These are phyloP conservation scores for Asterochloris erici DNA, from an alignment of 139 green algal genomes.

Conservation along the genomic window DNA sequence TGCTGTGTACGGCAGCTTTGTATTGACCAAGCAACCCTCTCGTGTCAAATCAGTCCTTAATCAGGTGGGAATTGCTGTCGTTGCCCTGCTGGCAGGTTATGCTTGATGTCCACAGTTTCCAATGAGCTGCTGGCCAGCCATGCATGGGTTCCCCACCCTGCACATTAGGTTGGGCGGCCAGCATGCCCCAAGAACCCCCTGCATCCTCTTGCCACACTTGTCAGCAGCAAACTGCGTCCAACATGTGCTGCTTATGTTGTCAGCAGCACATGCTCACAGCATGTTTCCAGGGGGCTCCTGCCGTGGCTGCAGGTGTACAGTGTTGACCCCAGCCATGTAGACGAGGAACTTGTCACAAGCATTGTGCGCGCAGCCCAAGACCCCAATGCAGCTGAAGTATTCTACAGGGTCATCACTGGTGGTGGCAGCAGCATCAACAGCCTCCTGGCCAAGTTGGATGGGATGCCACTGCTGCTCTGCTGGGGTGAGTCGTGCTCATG, in stretches of 20 bases:
- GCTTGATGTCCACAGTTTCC: neutral
- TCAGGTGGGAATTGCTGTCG: conserved; percentile 8
- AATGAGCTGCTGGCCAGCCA: neutral
- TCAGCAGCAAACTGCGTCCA: too few relatives aligned
- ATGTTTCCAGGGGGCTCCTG: neutral
- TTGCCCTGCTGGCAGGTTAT: neutral
- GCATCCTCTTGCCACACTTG: too few relatives aligned
- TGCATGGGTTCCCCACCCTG: neutral
- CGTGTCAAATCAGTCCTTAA: conserved; percentile 67
- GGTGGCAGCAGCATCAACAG: conserved; percentile 42
- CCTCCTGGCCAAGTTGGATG: conserved; percentile 42
- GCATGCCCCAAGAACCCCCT: neutral
- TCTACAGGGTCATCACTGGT: conserved; percentile 66
- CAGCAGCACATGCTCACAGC: too few relatives aligned
- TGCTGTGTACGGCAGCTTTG: conserved; percentile 62
- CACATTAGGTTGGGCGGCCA: neutral
- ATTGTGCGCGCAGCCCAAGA: conserved; percentile 59
- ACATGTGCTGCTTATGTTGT: too few relatives aligned
- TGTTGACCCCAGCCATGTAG: conserved; percentile 36
- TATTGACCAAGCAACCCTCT: conserved; percentile 64
- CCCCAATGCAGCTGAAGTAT: conserved; percentile 66
- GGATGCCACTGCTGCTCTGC: conserved; percentile 66
- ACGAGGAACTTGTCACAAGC: conserved; percentile 60
- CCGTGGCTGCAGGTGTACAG: conserved; percentile 51
- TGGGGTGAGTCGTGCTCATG: conserved; percentile 41